These are phyloP conservation scores for Fusarium coicis DNA, from an alignment of 2,329 filamentous ascomycete species.

Conservation along the genomic window DNA sequence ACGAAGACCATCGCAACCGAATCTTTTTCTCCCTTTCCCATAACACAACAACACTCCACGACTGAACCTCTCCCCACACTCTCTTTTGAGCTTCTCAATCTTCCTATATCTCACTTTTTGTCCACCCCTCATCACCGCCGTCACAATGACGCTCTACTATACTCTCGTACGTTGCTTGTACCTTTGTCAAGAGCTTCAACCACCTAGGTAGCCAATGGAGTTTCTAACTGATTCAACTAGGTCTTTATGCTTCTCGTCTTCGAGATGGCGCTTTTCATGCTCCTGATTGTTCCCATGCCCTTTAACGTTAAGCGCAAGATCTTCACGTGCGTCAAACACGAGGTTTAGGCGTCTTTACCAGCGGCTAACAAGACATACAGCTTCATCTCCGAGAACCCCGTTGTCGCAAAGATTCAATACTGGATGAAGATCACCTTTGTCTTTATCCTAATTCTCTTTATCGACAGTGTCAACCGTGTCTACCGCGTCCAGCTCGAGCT, in stretches of 20 bases:
- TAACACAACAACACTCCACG: neutral
- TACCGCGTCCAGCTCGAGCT: conserved; percentile 96
- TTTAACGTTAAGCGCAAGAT: conserved; percentile 87
- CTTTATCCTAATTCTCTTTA: conserved; percentile 97
- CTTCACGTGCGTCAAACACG: conserved; percentile 68
- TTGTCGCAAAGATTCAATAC: conserved; percentile 94
- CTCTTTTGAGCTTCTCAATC: conserved; percentile 14
- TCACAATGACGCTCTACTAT: conserved; percentile 69
- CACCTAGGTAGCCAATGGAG: neutral
- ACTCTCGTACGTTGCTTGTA: conserved; percentile 57
- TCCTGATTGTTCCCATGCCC: conserved; percentile 86
- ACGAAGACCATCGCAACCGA: conserved; percentile 23
- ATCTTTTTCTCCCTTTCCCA: neutral
- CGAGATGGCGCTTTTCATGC: conserved; percentile 85
- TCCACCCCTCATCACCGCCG: conserved; percentile 41
- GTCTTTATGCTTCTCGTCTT: conserved; percentile 85
- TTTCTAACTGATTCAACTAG: conserved; percentile 57
- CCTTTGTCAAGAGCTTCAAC: neutral
- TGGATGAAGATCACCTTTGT: conserved; percentile 99
- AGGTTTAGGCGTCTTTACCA: neutral
- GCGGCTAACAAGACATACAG: conserved; percentile 53
- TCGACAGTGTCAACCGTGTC: conserved; percentile 95
- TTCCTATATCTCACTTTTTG: conserved; percentile 4
- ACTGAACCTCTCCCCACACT: neutral
- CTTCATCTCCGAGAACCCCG: conserved; percentile 90